These are phyloP conservation scores for Hymenoscyphus fraxineus DNA, from an alignment of 2,329 filamentous ascomycete species.

Conservation along the genomic window DNA sequence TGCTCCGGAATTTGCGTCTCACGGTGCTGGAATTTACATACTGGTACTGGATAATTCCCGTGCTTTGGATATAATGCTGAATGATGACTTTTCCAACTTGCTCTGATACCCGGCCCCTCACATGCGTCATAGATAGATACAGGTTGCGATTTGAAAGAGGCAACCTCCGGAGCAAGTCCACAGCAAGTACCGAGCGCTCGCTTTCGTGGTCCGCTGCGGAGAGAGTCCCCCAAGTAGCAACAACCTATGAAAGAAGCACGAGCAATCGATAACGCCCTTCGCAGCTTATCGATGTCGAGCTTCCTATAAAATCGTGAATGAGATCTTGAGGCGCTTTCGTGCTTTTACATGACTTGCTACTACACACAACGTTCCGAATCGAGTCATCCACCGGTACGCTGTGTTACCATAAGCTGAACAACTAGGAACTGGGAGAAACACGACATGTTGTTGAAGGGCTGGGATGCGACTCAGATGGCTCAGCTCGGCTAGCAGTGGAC, in stretches of 20 bases:
- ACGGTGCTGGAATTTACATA: not conserved
- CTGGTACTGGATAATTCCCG: not conserved
- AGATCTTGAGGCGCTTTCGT: slow-evolving; percentile 1
- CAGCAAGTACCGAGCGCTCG: slow-evolving; percentile 10
- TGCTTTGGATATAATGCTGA: not conserved
- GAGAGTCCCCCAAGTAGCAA: not conserved
- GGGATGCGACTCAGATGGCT: slow-evolving; percentile 4
- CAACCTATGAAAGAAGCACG: not conserved
- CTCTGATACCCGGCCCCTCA: not conserved
- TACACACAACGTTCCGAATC: not conserved
- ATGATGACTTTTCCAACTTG: not conserved
- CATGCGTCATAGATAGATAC: not conserved
- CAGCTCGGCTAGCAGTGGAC: slow-evolving; percentile 8
- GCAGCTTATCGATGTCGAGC: not conserved
- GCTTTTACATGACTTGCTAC: not conserved
- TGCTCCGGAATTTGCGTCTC: not conserved
- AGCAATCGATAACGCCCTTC: not conserved
- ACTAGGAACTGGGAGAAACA: slow-evolving; percentile 7
- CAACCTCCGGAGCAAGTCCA: slow-evolving; percentile 8
- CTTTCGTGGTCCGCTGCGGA: slow-evolving; percentile 11
- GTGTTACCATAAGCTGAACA: slow-evolving; percentile 6
- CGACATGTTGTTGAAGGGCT: slow-evolving; percentile 4
- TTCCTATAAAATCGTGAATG: slow-evolving; percentile 1
- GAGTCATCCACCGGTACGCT: not conserved
- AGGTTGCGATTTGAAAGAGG: slow-evolving; percentile 2